phyloP scores from a whole-genome alignment of 2,329 filamentous ascomycete species.

The Phymatotrichopsis omnivora region DNA sequence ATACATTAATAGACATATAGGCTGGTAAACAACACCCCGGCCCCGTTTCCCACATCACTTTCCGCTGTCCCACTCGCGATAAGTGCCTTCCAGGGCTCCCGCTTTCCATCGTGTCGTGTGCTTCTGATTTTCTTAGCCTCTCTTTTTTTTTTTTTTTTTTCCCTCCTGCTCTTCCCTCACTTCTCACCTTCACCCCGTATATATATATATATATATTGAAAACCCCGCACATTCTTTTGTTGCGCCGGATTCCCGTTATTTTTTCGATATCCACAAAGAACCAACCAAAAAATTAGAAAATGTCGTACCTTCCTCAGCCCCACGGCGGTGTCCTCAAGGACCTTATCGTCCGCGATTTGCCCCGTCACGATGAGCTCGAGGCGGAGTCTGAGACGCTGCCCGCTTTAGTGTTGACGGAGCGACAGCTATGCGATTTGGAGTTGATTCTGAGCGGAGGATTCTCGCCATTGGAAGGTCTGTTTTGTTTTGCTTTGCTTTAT shows the following conservation, averaged over 20 bases:
- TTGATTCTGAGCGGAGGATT: constrained; percentile 96
- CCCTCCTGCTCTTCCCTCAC: background rate
- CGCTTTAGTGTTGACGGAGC: constrained; percentile 74
- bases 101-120: background rate
- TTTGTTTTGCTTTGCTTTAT: background rate
- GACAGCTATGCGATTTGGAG: constrained; percentile 95
- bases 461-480: constrained; percentile 86
- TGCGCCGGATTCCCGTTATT: background rate
- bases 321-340: constrained; percentile 97
- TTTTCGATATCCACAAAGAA: background rate
- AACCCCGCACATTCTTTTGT: background rate
- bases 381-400: constrained; percentile 80
- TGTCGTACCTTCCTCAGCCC: constrained; percentile 47
- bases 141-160: constrained; percentile 1
- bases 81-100: too few relatives aligned
- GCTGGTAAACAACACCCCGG: too few relatives aligned
- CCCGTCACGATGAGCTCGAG: constrained; percentile 66
- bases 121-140: constrained; percentile 6
- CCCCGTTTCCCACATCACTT: too few relatives aligned
- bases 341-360: constrained; percentile 83
- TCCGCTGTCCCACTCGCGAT: too few relatives aligned
- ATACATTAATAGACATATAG: too few relatives aligned
- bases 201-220: too few relatives aligned
- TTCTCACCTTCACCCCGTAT: background rate
- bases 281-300: constrained; percentile 2